Evolutionary conservation across 2,329 filamentous ascomycete genomes (phyloP).

Genomic region (Aspergillus transmontanensis): DNA sequence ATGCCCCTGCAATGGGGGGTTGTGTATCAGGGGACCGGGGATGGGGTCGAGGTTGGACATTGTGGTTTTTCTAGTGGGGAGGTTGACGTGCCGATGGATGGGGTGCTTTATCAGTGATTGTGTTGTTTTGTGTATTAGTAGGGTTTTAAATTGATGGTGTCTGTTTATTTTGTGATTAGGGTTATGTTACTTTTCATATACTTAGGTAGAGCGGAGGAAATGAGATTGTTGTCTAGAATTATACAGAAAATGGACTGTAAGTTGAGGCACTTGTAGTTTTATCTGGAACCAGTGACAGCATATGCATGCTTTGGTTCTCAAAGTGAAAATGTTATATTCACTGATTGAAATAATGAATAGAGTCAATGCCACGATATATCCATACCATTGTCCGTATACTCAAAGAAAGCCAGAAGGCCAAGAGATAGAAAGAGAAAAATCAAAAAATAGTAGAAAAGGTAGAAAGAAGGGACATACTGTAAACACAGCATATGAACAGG

Average conservation of each 20-base stretch:
- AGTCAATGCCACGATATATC: not conserved
- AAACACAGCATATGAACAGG: not conserved
- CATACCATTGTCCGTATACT: not conserved
- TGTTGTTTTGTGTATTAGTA: accelerated
- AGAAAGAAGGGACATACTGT: not conserved
- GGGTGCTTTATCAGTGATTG: not conserved
- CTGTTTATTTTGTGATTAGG: not conserved
- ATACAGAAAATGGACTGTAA: too few relatives aligned
- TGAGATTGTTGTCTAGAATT: too few relatives aligned
- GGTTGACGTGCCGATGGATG: not conserved
- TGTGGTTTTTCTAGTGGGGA: not conserved
- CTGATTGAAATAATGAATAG: not conserved
- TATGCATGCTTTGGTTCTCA: not conserved
- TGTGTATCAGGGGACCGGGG: not conserved
- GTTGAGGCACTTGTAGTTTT: too few relatives aligned
- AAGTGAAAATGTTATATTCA: not conserved
- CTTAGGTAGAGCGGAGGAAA: too few relatives aligned
- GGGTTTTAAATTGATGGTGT: not conserved
- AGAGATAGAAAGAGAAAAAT: too few relatives aligned
- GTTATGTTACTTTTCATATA: too few relatives aligned
- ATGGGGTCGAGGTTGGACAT: not conserved
- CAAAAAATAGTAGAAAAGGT: not conserved
- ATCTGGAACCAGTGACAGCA: not conserved
- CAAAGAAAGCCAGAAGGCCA: not conserved
- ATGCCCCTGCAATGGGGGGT: not conserved